Evolutionary conservation across 2,329 filamentous ascomycete species (phyloP), one percentile per base, ranked within the genome.

Genomic region (Ascochyta koolunga): DNA sequence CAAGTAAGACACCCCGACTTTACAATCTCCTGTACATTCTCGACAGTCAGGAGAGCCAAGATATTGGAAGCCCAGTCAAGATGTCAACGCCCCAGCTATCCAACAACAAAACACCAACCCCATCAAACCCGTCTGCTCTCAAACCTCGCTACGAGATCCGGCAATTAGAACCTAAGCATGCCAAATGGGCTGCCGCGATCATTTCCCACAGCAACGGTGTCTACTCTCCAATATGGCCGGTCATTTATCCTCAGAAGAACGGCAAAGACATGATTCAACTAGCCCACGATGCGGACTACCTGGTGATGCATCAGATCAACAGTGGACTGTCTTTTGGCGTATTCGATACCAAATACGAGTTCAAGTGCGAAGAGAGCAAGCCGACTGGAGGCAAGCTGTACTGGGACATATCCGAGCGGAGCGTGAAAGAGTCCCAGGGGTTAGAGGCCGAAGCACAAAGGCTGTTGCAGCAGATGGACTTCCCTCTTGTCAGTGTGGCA

Each of bases 341-440:
- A 29, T 76, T 75, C 62, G 75, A 77, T 59, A 73, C 66, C 8
- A 61, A 75, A 35, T 77, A 76, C 56, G 31, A 58, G 18, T 77
- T 67, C 70, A 75, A 71, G 46, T 63, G 62, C 2, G 52, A 66
- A 5, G 64, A 72, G 21, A 73, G 69, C 25, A 61, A 54, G 18
- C 56, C 65, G 13, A 51, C 52, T 1, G 66, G 56, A 11, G 71
- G 70, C 4, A 64, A 61, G 22, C 49, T 69, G 2, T 67, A 65
- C 58, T 73, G 68, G 65, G 62, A 70, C 52, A 48, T 39, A 2
- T 48, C 25, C 4, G 63, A 68, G 37, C 49, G 55, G 0, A 55
- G 58, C 21, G 50, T 67, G 2, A 54, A 63, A 39, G 56, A 61
- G 18, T 48, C 38, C 16, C 31, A 66, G 40, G 59, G 62, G 3